These are phyloP conservation scores for Strobilomyces dryophilus DNA, from an alignment of 768 basidiomycete genomes.

Conservation along the genomic window DNA sequence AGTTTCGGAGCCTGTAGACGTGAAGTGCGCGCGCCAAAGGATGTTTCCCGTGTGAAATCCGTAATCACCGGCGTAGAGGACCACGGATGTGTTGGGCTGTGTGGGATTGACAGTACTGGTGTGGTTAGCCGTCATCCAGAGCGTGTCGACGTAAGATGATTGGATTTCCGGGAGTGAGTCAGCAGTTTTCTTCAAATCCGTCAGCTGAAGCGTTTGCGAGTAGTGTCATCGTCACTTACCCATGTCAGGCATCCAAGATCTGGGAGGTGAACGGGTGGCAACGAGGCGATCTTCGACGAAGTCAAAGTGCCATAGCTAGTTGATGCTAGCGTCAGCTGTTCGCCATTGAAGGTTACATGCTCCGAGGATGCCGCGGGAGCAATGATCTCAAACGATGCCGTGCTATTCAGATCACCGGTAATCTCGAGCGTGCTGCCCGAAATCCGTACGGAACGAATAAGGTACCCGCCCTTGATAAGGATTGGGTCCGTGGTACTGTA, in stretches of 20 bases:
- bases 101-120: constrained; percentile 41
- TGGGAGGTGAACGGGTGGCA: constrained; percentile 18
- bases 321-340: constrained; percentile 27
- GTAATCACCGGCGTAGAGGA: constrained; percentile 47
- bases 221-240: not conserved
- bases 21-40: constrained; percentile 50
- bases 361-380: constrained; percentile 39
- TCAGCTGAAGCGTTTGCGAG: not conserved
- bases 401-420: constrained; percentile 42
- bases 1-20: constrained; percentile 41
- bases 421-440: constrained; percentile 37
- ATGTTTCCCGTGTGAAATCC: constrained; percentile 51
- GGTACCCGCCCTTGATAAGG: constrained; percentile 46
- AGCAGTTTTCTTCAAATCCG: constrained; percentile 17
- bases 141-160: constrained; percentile 36
- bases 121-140: constrained; percentile 42
- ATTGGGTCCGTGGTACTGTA: constrained; percentile 40
- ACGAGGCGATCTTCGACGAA: constrained; percentile 8
- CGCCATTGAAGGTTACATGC: constrained; percentile 42
- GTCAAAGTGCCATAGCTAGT: constrained; percentile 43
- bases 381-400: constrained; percentile 43
- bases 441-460: constrained; percentile 38
- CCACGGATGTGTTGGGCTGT: constrained; percentile 35
- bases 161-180: constrained; percentile 35
- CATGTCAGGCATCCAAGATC: constrained; percentile 18